phyloP scores from a whole-genome alignment of 768 basidiomycete genomes.

The Pholiota conissans region DNA sequence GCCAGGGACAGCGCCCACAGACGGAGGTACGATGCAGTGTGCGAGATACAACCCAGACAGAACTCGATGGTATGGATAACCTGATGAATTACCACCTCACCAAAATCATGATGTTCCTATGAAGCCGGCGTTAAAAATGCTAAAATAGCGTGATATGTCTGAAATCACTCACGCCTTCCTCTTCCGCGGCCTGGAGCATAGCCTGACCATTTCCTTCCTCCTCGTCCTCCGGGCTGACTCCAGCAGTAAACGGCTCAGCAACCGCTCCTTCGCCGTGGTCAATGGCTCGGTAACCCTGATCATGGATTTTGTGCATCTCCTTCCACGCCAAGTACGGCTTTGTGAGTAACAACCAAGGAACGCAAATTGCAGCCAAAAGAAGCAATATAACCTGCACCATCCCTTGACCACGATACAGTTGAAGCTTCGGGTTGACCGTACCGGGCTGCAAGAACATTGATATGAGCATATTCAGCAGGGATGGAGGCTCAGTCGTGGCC shows the following conservation, averaged over 20 bases:
- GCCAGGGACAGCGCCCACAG: conserved; percentile 98
- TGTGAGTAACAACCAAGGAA: conserved; percentile 90
- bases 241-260: conserved; percentile 58
- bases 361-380: conserved; percentile 78
- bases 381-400: conserved; percentile 80
- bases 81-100: conserved; percentile 96
- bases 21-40: conserved; percentile 91
- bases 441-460: conserved; percentile 95
- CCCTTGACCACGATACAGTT: conserved; percentile 88
- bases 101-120: conserved; percentile 86
- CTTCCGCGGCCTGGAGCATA: conserved; percentile 69
- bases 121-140: conserved; percentile 14
- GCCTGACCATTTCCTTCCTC: conserved; percentile 80
- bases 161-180: conserved; percentile 66
- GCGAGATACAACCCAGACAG: conserved; percentile 97
- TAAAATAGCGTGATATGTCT: conserved; percentile 13
- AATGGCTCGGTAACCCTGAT: conserved; percentile 80
- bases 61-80: conserved; percentile 99
- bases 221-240: conserved; percentile 70
- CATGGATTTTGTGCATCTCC: conserved; percentile 83
- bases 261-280: conserved; percentile 56
- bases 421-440: conserved; percentile 60
- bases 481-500: conserved; percentile 72
- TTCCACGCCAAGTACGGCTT: conserved; percentile 93
- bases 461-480: conserved; percentile 94